Conservation (phyloP, 345 rosid genomes). For the Populus euphratica region DNA sequence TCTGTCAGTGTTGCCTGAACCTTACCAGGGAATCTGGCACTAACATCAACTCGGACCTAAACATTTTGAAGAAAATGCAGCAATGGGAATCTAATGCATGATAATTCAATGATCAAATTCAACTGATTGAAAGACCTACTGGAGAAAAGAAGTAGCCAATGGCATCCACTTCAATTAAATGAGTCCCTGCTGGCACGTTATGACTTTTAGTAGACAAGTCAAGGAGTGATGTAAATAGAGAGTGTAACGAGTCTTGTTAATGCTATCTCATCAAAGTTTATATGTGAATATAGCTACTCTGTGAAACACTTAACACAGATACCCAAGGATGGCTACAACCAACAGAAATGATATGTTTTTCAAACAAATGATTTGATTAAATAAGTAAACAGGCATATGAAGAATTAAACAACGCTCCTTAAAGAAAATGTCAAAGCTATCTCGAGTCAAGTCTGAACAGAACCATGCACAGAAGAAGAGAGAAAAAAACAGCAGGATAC, state of each 20-base stretch:
- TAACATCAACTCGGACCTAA: slow-evolving; percentile 96
- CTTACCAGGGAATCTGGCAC: slow-evolving; percentile 89
- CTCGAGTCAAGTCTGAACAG: not conserved
- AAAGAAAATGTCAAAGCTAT: not conserved
- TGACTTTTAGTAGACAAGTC: slow-evolving; percentile 53
- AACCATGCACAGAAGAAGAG: slow-evolving; percentile 3
- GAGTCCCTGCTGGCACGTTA: slow-evolving; percentile 88
- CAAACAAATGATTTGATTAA: no score
- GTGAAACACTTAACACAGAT: not conserved
- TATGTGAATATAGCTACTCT: not conserved
- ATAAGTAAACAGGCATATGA: not conserved
- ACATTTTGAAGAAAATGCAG: slow-evolving; percentile 16
- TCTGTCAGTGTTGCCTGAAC: slow-evolving; percentile 95
- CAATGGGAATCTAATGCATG: not conserved
- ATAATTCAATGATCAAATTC: not conserved
- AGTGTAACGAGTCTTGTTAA: not conserved
- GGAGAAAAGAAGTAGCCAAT: slow-evolving; percentile 92
- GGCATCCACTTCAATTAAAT: slow-evolving; percentile 88
- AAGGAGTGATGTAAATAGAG: slow-evolving; percentile 36
- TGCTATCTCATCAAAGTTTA: not conserved
- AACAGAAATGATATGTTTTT: not conserved
- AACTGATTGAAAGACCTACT: slow-evolving; percentile 35
- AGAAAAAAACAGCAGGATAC: slow-evolving; percentile 47
- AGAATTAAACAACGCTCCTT: not conserved
- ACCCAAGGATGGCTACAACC: not conserved